Percentiles rank a stretch among this genome's conserved stretches.
Evolutionary conservation across 768 basidiomycete genomes (phyloP).

Genomic region (Panaeolus papilionaceus): DNA sequence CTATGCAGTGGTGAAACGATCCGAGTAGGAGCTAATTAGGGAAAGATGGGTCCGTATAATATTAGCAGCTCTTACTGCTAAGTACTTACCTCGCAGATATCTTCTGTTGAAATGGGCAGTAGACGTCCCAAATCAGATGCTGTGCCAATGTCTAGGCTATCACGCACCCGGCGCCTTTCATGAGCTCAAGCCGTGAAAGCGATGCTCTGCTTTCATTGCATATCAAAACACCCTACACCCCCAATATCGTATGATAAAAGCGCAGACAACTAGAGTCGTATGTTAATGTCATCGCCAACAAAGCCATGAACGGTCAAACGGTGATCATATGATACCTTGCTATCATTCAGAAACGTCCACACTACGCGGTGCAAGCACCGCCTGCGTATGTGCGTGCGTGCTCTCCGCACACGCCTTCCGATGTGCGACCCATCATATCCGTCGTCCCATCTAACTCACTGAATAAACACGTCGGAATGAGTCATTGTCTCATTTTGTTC

Average conservation of each 20-base stretch:
- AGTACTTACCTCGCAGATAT: conserved; percentile 6
- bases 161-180: not conserved
- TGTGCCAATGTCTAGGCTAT: not conserved
- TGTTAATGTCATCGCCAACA: not conserved
- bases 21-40: not conserved
- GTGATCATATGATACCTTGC: not conserved
- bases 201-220: not conserved
- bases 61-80: not conserved
- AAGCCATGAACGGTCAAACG: not conserved
- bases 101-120: not conserved
- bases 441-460: not conserved
- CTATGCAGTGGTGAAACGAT: not conserved
- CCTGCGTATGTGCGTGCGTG: not conserved
- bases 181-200: conserved; percentile 6
- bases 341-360: not conserved
- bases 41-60: conserved; percentile 11
- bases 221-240: not conserved
- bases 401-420: conserved; percentile 3
- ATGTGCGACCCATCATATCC: conserved; percentile 10
- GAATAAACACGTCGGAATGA: not conserved
- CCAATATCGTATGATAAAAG: not conserved
- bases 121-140: conserved; percentile 1
- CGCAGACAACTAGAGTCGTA: not conserved
- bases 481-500: not conserved
- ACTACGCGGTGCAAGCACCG: not conserved